These are phyloP conservation scores for Clohesyomyces aquaticus DNA, from an alignment of 495 filamentous ascomycete species.

Conservation along the genomic window DNA sequence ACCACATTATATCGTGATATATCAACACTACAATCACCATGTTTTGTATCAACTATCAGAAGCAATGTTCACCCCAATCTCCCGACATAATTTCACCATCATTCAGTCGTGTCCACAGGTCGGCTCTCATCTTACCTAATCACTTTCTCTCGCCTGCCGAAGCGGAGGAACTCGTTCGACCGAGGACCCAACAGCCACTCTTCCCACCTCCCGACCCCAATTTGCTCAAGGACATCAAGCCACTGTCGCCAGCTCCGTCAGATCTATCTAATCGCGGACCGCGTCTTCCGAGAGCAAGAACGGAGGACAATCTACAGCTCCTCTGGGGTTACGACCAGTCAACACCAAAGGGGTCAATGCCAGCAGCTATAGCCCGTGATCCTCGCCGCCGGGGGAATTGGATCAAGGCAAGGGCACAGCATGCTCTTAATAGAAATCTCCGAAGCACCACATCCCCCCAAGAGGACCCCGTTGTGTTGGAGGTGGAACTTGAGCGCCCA, in stretches of 20 bases:
- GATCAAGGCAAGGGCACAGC: constrained; percentile 34
- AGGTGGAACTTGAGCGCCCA: not conserved
- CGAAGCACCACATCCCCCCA: not conserved
- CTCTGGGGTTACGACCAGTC: constrained; percentile 6
- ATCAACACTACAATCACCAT: constrained; percentile 6
- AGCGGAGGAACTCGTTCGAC: constrained; percentile 32
- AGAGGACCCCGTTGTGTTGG: not conserved
- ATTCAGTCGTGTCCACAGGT: constrained; percentile 16
- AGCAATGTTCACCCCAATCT: constrained; percentile 1
- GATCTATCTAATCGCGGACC: not conserved
- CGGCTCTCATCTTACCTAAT: constrained; percentile 28
- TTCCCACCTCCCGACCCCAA: constrained; percentile 31
- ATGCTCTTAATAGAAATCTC: constrained; percentile 21
- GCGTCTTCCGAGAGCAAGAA: not conserved
- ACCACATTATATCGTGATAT: not conserved
- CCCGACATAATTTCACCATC: constrained; percentile 11
- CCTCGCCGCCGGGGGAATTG: constrained; percentile 8
- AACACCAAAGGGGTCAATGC: not conserved
- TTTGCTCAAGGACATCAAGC: constrained; percentile 10
- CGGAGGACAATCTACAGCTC: not conserved
- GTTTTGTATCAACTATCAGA: constrained; percentile 26
- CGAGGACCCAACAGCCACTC: constrained; percentile 26
- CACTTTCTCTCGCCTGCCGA: constrained; percentile 28
- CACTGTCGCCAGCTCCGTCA: not conserved
- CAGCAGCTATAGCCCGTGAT: constrained; percentile 14